These are phyloP conservation scores for Eucalyptus melliodora DNA, from an alignment of 345 rosid species.

Conservation along the genomic window DNA sequence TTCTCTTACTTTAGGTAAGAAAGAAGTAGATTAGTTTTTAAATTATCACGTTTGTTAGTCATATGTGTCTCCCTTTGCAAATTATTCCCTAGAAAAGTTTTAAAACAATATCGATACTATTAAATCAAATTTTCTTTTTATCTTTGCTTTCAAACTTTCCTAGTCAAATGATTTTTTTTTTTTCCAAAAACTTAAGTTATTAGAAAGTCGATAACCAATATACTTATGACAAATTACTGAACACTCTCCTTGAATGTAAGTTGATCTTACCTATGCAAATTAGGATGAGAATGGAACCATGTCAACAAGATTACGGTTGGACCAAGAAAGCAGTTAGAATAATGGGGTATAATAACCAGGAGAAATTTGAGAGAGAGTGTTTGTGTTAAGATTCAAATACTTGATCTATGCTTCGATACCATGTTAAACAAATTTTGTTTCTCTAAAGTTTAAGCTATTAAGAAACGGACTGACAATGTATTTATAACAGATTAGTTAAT, in stretches of 20 bases:
- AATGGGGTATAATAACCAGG: neutral
- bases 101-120: neutral
- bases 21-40: neutral
- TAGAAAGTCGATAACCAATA: neutral
- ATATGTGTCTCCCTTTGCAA: neutral
- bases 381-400: neutral
- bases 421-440: neutral
- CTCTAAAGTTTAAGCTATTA: neutral
- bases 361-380: neutral
- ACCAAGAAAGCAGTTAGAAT: neutral
- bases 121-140: neutral
- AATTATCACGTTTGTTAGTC: neutral
- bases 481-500: neutral
- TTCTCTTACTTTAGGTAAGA: neutral
- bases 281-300: neutral
- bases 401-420: neutral
- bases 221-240: neutral
- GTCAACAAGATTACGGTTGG: neutral
- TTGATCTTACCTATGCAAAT: neutral
- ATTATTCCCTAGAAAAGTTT: neutral
- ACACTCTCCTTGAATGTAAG: neutral
- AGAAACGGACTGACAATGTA: neutral
- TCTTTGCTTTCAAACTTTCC: neutral
- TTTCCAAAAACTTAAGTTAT: neutral
- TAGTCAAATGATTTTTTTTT: neutral